Conservation (phyloP, 371 early-diverging fungal species). For the Capillidium rhysosporum region DNA sequence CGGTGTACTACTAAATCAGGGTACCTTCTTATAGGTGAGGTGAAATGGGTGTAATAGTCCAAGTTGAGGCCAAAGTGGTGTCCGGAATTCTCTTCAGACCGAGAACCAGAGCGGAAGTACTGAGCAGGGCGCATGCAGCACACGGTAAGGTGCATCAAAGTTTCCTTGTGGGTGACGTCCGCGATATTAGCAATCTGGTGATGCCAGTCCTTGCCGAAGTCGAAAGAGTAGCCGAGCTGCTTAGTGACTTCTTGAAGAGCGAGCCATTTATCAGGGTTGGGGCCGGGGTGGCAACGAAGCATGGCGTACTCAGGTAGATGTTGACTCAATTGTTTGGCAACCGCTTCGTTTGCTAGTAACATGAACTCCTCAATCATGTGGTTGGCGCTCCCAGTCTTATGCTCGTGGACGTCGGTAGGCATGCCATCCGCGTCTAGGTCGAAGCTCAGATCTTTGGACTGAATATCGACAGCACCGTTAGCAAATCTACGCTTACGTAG, state of each 20-base stretch:
- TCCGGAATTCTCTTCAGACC: not conserved
- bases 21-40: conserved; percentile 98
- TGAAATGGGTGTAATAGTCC: conserved; percentile 89
- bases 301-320: conserved; percentile 79
- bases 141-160: conserved; percentile 16
- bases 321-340: conserved; percentile 73
- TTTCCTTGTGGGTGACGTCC: not conserved
- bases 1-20: conserved; percentile 98
- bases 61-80: conserved; percentile 75
- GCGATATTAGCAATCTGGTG: not conserved
- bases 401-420: conserved; percentile 70
- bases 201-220: not conserved
- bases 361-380: conserved; percentile 99
- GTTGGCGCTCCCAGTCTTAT: conserved; percentile 86
- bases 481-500: conserved; percentile 54
- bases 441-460: conserved; percentile 76
- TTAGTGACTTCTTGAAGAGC: not conserved
- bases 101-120: conserved; percentile 39
- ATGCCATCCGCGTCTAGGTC: conserved; percentile 58
- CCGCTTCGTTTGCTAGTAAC: conserved; percentile 96
- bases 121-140: conserved; percentile 87
- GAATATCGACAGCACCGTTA: conserved; percentile 62
- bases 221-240: not conserved
- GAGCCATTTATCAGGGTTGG: conserved; percentile 18
- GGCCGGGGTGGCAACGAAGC: conserved; percentile 69